phyloP scores from a whole-genome alignment of 129 eudicot genomes.

The Tagetes erecta region DNA sequence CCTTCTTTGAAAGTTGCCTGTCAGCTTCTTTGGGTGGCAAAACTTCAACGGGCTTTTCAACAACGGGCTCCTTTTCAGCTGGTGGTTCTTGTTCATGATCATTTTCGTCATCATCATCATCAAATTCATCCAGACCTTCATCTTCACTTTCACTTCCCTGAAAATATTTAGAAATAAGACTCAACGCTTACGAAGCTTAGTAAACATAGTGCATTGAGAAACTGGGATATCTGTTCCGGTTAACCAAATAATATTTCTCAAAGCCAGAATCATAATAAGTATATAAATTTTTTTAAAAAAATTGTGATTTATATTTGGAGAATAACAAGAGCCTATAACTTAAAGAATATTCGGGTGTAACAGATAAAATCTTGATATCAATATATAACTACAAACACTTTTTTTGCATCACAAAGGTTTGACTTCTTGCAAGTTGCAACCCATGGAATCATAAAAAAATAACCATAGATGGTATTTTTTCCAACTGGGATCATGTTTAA shows the following conservation, averaged over 20 bases:
- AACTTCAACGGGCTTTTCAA: slow-evolving; percentile 58
- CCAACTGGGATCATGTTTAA: neutral
- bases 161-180: neutral
- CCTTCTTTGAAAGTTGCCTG: slow-evolving; percentile 93
- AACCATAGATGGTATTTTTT: neutral
- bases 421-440: neutral
- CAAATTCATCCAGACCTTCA: slow-evolving; percentile 66
- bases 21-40: slow-evolving; percentile 76
- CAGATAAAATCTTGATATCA: neutral
- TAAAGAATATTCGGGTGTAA: neutral
- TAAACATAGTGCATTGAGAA: neutral
- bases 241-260: slow-evolving; percentile 12
- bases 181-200: neutral
- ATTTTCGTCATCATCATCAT: slow-evolving; percentile 88
- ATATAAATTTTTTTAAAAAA: neutral
- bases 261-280: slow-evolving; percentile 10
- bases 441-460: neutral
- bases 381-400: neutral
- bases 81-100: slow-evolving; percentile 68
- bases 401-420: neutral
- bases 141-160: slow-evolving; percentile 97
- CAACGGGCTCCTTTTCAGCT: slow-evolving; percentile 50
- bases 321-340: neutral
- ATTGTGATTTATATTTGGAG: neutral
- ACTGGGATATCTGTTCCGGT: neutral